Conservation (phyloP, 1,284 basidiomycete genomes). For the Ustilago bromivora region DNA sequence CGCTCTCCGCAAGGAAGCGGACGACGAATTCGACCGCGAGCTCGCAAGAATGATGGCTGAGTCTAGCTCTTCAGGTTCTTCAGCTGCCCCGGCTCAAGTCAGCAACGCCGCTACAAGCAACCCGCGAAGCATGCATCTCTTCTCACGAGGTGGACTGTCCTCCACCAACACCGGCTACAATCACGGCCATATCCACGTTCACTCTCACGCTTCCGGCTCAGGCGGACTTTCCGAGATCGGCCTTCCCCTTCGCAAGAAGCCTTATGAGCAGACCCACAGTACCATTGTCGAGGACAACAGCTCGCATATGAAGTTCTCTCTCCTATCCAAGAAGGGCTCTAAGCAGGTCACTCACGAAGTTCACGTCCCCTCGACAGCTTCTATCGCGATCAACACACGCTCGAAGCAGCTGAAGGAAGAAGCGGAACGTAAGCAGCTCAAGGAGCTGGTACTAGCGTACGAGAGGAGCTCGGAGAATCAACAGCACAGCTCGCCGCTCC, state of each 20-base stretch:
- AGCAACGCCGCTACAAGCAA: background rate
- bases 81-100: slow-evolving; percentile 7
- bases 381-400: slow-evolving; percentile 63
- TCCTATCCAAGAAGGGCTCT: slow-evolving; percentile 92
- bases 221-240: slow-evolving; percentile 75
- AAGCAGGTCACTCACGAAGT: slow-evolving; percentile 77
- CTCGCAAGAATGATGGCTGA: slow-evolving; percentile 88
- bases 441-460: slow-evolving; percentile 64
- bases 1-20: slow-evolving; percentile 78
- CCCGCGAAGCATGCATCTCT: slow-evolving; percentile 15
- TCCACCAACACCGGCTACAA: slow-evolving; percentile 25
- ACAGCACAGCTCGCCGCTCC: slow-evolving; percentile 11
- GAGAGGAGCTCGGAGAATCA: slow-evolving; percentile 70
- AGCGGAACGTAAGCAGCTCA: slow-evolving; percentile 64
- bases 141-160: slow-evolving; percentile 22
- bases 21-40: slow-evolving; percentile 93
- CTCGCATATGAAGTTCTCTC: slow-evolving; percentile 86
- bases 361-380: slow-evolving; percentile 54
- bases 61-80: slow-evolving; percentile 69
- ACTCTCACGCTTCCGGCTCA: slow-evolving; percentile 73
- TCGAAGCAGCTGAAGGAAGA: slow-evolving; percentile 61
- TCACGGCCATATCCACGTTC: slow-evolving; percentile 41
- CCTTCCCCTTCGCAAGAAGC: slow-evolving; percentile 71
- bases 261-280: slow-evolving; percentile 71
- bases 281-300: slow-evolving; percentile 18